Percentiles rank a stretch among this genome's conserved stretches.
These are phyloP conservation scores for Allium cepa DNA, from an alignment of 106 monocot species.

Conservation along the genomic window DNA sequence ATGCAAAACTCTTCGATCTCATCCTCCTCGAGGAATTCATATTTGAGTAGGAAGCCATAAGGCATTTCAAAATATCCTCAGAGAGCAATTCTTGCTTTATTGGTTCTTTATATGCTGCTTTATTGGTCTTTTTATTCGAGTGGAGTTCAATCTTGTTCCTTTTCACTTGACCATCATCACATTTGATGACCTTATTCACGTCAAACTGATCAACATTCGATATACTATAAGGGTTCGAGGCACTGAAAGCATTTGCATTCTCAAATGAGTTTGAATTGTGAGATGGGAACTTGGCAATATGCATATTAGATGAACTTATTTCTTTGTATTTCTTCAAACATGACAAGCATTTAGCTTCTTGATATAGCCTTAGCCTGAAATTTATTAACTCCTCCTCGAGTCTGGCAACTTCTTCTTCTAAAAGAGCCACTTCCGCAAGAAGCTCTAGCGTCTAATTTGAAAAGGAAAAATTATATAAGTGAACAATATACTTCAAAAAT, in stretches of 20 bases:
- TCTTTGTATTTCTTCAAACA: constrained; percentile 44
- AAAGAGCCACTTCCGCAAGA: constrained; percentile 86
- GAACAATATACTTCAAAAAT: not conserved
- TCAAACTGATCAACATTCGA: constrained; percentile 2
- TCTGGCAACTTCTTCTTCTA: constrained; percentile 89
- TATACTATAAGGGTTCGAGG: not conserved
- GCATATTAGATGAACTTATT: constrained; percentile 7
- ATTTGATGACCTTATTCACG: constrained; percentile 6
- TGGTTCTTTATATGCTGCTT: constrained; percentile 15
- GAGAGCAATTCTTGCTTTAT: constrained; percentile 59
- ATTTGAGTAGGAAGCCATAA: constrained; percentile 43
- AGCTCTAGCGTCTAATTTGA: constrained; percentile 68
- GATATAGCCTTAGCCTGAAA: constrained; percentile 73
- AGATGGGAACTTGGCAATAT: constrained; percentile 1
- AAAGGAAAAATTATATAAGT: constrained; percentile 5
- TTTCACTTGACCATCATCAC: constrained; percentile 29
- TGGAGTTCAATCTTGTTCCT: constrained; percentile 42
- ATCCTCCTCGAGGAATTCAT: constrained; percentile 13
- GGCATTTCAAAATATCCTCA: constrained; percentile 65
- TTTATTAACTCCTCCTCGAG: constrained; percentile 95
- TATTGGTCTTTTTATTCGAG: constrained; percentile 13
- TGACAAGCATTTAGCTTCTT: constrained; percentile 67
- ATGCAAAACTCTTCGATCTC: constrained; percentile 12
- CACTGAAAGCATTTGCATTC: constrained; percentile 6
- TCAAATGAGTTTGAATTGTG: constrained; percentile 3